Percentiles rank a stretch among this genome's conserved stretches.
phyloP scores from a whole-genome alignment of 2,329 filamentous ascomycete species.

The Teratosphaeria viscida region DNA sequence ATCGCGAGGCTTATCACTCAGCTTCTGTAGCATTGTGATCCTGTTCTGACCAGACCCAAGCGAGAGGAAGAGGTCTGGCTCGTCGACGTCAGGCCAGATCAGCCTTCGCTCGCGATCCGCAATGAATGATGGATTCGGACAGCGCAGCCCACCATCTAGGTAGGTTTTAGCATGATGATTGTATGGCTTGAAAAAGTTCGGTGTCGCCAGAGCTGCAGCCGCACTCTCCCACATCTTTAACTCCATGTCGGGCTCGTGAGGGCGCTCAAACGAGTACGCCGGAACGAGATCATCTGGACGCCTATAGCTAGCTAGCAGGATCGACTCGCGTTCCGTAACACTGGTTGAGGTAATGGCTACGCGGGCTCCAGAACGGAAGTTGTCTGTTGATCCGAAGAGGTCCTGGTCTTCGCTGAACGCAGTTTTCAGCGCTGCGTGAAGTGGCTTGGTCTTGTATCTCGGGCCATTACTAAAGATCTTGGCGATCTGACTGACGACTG shows the following conservation, averaged over 20 bases:
- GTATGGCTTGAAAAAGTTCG: slow-evolving; percentile 43
- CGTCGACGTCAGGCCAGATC: slow-evolving; percentile 24
- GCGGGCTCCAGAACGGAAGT: slow-evolving; percentile 19
- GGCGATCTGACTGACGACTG: slow-evolving; percentile 23
- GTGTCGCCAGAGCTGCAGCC: slow-evolving; percentile 41
- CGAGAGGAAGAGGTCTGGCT: slow-evolving; percentile 27
- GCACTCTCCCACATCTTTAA: slow-evolving; percentile 43
- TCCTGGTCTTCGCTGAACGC: slow-evolving; percentile 28
- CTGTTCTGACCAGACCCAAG: slow-evolving; percentile 26
- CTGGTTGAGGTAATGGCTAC: slow-evolving; percentile 37
- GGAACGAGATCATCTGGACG: slow-evolving; percentile 20
- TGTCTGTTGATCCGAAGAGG: slow-evolving; percentile 16
- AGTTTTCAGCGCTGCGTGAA: slow-evolving; percentile 28
- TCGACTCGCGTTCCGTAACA: slow-evolving; percentile 28
- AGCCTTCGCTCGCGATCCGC: slow-evolving; percentile 36
- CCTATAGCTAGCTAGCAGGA: slow-evolving; percentile 39
- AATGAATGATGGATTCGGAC: slow-evolving; percentile 42
- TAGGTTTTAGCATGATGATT: slow-evolving; percentile 38
- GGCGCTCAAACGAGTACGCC: slow-evolving; percentile 31
- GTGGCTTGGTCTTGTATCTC: slow-evolving; percentile 26
- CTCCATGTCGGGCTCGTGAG: slow-evolving; percentile 29
- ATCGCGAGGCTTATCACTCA: slow-evolving; percentile 16
- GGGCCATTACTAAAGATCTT: slow-evolving; percentile 18
- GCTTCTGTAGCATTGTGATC: slow-evolving; percentile 19
- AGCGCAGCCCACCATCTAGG: slow-evolving; percentile 39